phyloP scores from a whole-genome alignment of 106 monocot species.

The Phalaenopsis aphrodite region DNA sequence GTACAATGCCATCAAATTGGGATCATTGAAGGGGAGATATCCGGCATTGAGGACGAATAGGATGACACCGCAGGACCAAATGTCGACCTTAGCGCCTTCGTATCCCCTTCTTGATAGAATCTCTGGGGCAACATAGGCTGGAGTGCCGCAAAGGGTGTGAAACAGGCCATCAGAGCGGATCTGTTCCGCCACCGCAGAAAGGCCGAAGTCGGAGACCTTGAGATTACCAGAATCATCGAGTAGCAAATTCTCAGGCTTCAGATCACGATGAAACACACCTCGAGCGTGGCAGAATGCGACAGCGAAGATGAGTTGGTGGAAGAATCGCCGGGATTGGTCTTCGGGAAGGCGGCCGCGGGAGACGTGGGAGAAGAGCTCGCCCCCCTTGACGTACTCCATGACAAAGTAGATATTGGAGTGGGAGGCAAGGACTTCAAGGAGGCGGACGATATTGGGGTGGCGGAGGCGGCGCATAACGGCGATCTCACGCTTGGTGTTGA shows the following conservation, averaged over 20 bases:
- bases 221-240: constrained; percentile 22
- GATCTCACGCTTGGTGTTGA: constrained; percentile 27
- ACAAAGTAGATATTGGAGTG: constrained; percentile 37
- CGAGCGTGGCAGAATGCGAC: constrained; percentile 40
- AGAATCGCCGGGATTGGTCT: constrained; percentile 24
- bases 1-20: constrained; percentile 26
- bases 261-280: constrained; percentile 48
- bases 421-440: constrained; percentile 38
- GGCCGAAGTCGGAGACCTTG: constrained; percentile 38
- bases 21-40: constrained; percentile 24
- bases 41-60: constrained; percentile 33
- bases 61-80: constrained; percentile 42
- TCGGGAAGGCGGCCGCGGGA: constrained; percentile 28
- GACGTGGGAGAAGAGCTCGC: constrained; percentile 33
- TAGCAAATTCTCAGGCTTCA: constrained; percentile 34
- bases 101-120: constrained; percentile 19
- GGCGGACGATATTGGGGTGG: constrained; percentile 33
- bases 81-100: constrained; percentile 19
- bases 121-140: constrained; percentile 36
- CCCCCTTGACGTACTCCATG: constrained; percentile 30
- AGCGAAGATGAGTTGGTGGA: constrained; percentile 38
- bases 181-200: constrained; percentile 14
- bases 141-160: constrained; percentile 33
- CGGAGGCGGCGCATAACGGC: constrained; percentile 26
- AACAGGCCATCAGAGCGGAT: constrained; percentile 18